Conservation (phyloP, 495 filamentous ascomycete genomes). For the Aspergillus cavernicola region DNA sequence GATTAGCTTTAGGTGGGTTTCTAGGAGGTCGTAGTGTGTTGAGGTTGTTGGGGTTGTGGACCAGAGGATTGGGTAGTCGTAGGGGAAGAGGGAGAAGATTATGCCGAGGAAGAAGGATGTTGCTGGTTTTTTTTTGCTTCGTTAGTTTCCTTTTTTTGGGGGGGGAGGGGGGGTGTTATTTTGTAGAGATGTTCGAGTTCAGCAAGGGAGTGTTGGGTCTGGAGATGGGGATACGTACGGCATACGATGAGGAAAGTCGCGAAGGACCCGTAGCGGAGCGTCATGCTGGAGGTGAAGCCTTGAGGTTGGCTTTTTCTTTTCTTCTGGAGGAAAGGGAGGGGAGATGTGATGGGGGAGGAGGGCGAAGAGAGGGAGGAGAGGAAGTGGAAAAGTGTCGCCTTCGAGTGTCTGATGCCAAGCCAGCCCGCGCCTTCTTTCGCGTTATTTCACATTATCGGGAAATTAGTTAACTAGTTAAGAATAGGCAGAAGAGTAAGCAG, state of each 20-base stretch:
- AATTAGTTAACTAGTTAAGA: background rate
- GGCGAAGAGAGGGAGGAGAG: background rate
- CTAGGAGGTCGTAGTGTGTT: conserved; percentile 73
- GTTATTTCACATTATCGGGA: background rate
- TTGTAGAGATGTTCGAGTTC: too few species aligned
- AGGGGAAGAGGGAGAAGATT: conserved; percentile 94
- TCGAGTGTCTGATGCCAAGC: conserved; percentile 5
- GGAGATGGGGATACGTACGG: conserved; percentile 53
- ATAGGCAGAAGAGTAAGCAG: background rate
- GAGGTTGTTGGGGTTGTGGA: conserved; percentile 57
- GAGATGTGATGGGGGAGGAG: background rate
- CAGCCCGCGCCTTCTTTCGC: conserved; percentile 3
- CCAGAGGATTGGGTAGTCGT: conserved; percentile 98
- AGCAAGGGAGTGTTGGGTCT: background rate
- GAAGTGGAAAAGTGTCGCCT: conserved; percentile 12
- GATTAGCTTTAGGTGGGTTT: conserved; percentile 81
- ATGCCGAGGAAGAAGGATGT: conserved; percentile 97
- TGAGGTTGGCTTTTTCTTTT: background rate
- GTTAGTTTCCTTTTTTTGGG: background rate
- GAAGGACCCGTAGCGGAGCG: conserved; percentile 55
- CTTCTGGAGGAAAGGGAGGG: background rate
- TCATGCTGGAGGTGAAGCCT: conserved; percentile 25
- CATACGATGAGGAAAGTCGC: conserved; percentile 95
- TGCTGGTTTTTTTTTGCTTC: conserved; percentile 46
- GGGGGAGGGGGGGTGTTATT: too few species aligned